Evolutionary conservation across 352 stramenopile genomes (phyloP).

Genomic region (Phytopythium chamaehyphon): DNA sequence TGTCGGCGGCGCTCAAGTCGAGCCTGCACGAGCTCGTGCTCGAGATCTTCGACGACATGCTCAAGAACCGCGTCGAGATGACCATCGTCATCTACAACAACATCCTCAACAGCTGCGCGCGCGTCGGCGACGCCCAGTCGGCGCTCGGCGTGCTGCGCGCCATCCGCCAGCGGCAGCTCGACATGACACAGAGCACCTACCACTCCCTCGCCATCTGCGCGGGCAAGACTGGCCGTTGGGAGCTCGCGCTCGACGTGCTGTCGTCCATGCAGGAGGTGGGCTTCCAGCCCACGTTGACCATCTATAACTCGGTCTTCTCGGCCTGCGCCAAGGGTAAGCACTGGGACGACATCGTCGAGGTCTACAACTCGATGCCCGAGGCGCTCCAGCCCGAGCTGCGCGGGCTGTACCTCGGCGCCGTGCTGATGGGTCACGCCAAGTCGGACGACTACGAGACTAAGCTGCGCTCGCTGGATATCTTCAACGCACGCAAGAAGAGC

Average conservation of each 20-base stretch:
- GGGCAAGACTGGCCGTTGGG: conserved; percentile 68
- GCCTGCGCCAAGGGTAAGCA: conserved; percentile 73
- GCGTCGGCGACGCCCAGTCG: conserved; percentile 64
- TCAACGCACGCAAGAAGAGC: conserved; percentile 31
- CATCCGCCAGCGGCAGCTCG: conserved; percentile 48
- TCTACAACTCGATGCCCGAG: conserved; percentile 59
- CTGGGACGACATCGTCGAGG: conserved; percentile 55
- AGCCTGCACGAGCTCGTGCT: conserved; percentile 79
- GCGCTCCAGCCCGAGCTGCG: conserved; percentile 31
- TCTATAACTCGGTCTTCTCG: conserved; percentile 80
- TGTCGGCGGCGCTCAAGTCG: conserved; percentile 77
- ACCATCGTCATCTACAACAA: conserved; percentile 85
- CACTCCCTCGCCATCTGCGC: conserved; percentile 79
- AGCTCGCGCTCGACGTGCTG: conserved; percentile 64
- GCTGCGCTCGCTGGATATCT: conserved; percentile 48
- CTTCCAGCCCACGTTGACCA: conserved; percentile 57
- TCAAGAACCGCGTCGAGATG: conserved; percentile 63
- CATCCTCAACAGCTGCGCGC: conserved; percentile 81
- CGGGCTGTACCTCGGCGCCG: conserved; percentile 55
- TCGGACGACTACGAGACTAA: conserved; percentile 26
- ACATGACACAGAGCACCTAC: conserved; percentile 76
- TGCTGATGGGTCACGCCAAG: conserved; percentile 78
- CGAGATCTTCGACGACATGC: conserved; percentile 87
- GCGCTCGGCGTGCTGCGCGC: conserved; percentile 60
- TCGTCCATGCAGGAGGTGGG: conserved; percentile 39